A percentile compares a stretch with the other conserved stretches of the same genome.
phyloP scores from a whole-genome alignment of 768 basidiomycete species.

The Clavaria fumosa region DNA sequence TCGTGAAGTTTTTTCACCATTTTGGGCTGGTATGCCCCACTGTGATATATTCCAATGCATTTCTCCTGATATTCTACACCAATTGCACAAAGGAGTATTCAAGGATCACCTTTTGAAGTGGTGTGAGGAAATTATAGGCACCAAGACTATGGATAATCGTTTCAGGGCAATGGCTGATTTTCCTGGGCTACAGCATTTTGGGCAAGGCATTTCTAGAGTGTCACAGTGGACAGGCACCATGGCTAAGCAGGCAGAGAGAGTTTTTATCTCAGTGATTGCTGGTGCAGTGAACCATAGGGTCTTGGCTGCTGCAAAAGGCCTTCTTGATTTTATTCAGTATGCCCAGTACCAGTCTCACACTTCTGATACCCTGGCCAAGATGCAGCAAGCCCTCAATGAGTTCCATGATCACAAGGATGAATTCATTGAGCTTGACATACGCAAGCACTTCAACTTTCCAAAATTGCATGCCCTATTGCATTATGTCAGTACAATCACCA shows the following conservation, averaged over 20 bases:
- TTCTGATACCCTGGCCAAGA: conserved; percentile 10
- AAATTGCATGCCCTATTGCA: conserved; percentile 20
- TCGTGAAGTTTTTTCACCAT: conserved; percentile 14
- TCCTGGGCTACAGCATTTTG: conserved; percentile 17
- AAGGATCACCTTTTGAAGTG: conserved; percentile 28
- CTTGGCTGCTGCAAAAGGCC: conserved; percentile 9
- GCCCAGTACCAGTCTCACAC: conserved; percentile 14
- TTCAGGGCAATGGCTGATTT: conserved; percentile 17
- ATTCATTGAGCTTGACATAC: conserved; percentile 13
- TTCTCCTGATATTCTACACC: conserved; percentile 29
- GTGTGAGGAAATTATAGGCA: conserved; percentile 13
- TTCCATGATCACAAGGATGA: conserved; percentile 18
- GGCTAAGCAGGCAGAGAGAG: conserved; percentile 18
- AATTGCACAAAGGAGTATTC: conserved; percentile 32
- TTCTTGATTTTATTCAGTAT: conserved; percentile 20
- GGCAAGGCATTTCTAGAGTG: conserved; percentile 18
- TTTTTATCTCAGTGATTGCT: conserved; percentile 17
- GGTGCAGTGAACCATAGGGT: conserved; percentile 10
- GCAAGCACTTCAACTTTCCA: conserved; percentile 21
- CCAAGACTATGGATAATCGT: conserved; percentile 19
- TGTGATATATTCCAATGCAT: conserved; percentile 24
- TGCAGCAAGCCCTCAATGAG: conserved; percentile 11
- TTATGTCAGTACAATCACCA: conserved; percentile 16
- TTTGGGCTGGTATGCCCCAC: conserved; percentile 26
- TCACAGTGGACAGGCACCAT: conserved; percentile 25